A percentile compares a stretch with the other conserved stretches of the same genome.
Evolutionary conservation across 2,329 filamentous ascomycete species (phyloP).

Genomic region (Aspergillus candidus): DNA sequence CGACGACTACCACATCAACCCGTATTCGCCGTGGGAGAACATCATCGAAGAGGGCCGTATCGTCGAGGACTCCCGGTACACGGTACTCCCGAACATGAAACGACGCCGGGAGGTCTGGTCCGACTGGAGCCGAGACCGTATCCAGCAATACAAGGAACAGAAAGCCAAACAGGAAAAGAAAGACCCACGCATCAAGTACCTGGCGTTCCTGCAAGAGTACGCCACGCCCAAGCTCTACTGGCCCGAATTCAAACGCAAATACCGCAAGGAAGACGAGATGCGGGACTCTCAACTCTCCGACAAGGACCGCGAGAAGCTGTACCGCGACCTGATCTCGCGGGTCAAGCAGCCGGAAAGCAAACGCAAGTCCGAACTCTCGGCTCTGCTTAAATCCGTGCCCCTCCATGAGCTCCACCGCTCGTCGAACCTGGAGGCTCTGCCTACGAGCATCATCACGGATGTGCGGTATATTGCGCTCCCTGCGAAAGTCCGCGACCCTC

Average conservation of each 20-base stretch:
- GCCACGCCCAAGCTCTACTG: constrained; percentile 92
- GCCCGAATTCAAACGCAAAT: constrained; percentile 93
- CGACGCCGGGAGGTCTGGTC: constrained; percentile 76
- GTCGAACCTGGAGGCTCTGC: constrained; percentile 35
- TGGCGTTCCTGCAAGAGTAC: constrained; percentile 71
- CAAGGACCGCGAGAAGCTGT: constrained; percentile 45
- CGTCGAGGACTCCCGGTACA: constrained; percentile 81
- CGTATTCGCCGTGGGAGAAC: constrained; percentile 88
- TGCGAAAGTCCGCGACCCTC: constrained; percentile 32
- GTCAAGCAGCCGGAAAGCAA: constrained; percentile 43
- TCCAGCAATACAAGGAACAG: constrained; percentile 64
- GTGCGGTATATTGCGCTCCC: constrained; percentile 40
- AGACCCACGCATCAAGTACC: constrained; percentile 76
- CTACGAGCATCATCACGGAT: constrained; percentile 38
- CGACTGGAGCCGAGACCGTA: constrained; percentile 73
- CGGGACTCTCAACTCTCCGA: constrained; percentile 40
- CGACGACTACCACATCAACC: constrained; percentile 73
- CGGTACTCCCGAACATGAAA: constrained; percentile 73
- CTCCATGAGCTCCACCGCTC: constrained; percentile 36
- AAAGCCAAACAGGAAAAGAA: constrained; percentile 70
- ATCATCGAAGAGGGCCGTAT: constrained; percentile 76
- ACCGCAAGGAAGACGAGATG: constrained; percentile 74
- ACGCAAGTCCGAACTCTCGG: constrained; percentile 41
- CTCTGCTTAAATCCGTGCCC: constrained; percentile 40
- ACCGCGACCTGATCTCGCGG: constrained; percentile 42